Evolutionary conservation across 2,329 filamentous ascomycete genomes (phyloP).

Genomic region (Aphanoascus verrucosus): DNA sequence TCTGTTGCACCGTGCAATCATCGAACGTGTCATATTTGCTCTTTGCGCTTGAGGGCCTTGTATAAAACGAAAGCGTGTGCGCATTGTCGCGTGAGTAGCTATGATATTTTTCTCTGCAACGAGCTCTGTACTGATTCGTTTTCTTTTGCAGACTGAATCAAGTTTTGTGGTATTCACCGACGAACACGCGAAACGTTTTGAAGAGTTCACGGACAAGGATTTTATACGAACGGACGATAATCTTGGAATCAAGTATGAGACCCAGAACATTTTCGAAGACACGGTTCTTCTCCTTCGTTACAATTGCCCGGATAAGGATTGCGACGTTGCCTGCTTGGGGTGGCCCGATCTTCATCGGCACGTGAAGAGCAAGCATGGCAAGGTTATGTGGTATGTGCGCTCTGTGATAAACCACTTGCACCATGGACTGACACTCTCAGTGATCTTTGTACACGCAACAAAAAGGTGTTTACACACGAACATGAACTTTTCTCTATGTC

Average conservation of each 20-base stretch:
- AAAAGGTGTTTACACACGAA: constrained; percentile 97
- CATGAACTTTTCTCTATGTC: constrained; percentile 79
- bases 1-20: constrained; percentile 92
- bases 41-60: constrained; percentile 76
- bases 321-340: constrained; percentile 72
- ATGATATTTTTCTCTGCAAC: neutral
- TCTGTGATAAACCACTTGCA: neutral
- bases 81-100: constrained; percentile 68
- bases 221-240: constrained; percentile 71
- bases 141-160: constrained; percentile 31
- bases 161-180: constrained; percentile 84
- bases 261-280: constrained; percentile 79
- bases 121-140: neutral
- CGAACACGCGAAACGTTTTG: constrained; percentile 65
- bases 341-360: constrained; percentile 72
- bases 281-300: constrained; percentile 79
- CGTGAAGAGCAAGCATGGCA: constrained; percentile 70
- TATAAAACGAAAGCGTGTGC: constrained; percentile 96
- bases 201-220: constrained; percentile 66
- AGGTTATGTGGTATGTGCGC: constrained; percentile 61
- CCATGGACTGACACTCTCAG: constrained; percentile 29
- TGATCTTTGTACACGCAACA: constrained; percentile 83
- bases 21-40: constrained; percentile 91
- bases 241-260: constrained; percentile 84
- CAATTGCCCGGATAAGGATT: constrained; percentile 80